phyloP scores from a whole-genome alignment of 2,329 filamentous ascomycete species.

The Monosporascus sp. region DNA sequence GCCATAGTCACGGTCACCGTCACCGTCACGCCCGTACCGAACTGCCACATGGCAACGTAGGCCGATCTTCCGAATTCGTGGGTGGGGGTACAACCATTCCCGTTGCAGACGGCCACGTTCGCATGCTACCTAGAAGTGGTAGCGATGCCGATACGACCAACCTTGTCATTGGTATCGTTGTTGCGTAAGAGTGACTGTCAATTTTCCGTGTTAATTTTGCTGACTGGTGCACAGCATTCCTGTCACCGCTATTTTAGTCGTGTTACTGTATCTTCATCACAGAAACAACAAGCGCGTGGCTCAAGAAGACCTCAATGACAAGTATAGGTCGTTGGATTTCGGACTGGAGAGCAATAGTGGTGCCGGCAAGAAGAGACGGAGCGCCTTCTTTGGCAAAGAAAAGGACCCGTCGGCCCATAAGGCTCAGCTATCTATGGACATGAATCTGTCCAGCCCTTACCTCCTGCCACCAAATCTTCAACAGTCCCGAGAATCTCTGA shows the following conservation, averaged over 20 bases:
- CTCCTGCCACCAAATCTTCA: conserved; percentile 81
- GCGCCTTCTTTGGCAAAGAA: conserved; percentile 48
- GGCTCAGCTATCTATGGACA: conserved; percentile 62
- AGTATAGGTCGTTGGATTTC: conserved; percentile 89
- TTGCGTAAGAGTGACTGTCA: conserved; percentile 53
- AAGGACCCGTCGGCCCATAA: conserved; percentile 40
- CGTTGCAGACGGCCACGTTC: conserved; percentile 6
- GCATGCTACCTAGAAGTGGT: conserved; percentile 26
- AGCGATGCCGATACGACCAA: conserved; percentile 54
- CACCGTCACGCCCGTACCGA: conserved; percentile 18
- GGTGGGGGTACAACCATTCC: conserved; percentile 2
- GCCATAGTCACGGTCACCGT: conserved; percentile 19
- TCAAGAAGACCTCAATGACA: conserved; percentile 77
- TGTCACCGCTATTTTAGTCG: conserved; percentile 57
- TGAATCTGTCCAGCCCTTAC: conserved; percentile 79
- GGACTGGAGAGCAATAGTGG: conserved; percentile 56
- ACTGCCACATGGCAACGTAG: conserved; percentile 7
- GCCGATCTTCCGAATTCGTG: conserved; percentile 11
- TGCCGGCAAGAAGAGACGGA: conserved; percentile 37
- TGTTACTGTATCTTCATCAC: conserved; percentile 74
- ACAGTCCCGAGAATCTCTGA: conserved; percentile 76
- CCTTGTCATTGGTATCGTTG: conserved; percentile 62
- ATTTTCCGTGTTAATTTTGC: conserved; percentile 1
- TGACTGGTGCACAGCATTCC: conserved; percentile 59
- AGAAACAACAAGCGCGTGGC: conserved; percentile 66